Base-by-base conservation (phyloP, 352 stramenopile species). In the Achlya hypogyna region DNA sequence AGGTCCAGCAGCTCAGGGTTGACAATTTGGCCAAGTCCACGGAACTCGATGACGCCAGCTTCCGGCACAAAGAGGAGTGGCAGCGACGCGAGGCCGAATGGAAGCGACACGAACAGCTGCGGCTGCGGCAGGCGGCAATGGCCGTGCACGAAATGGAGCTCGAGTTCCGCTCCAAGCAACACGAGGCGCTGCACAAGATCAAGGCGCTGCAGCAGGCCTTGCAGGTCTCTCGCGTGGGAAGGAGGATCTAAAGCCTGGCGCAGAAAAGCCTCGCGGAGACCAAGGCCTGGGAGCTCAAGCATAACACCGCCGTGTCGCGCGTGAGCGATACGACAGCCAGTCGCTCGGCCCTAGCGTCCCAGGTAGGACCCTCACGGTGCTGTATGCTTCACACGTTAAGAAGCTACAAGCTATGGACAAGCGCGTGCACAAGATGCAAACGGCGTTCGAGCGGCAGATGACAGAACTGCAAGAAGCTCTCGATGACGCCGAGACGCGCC, bases 141-240 rank as follows among this genome's bases (percentile, higher is more conserved):
- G 28, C 60, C 4, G n/a, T 58, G 31, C 60, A 67, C 28, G 60
- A 67, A 58, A 53, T 67, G 60, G 60, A 67, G 47, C 42, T 67
- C 28, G 60, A 67, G 35, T 67, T 67, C 45, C 60, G 60, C 6
- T 20, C 16, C 8, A 67, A 67, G 23, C 60, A 67, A 58, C 32
- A 49, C n/a, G 60, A 67, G 12, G 56, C 60, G 0, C 56, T 67
- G n/a, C 45, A 59, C 14, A 67, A 60, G 23, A 27, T 67, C 45
- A 67, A 67, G 28, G 42, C 56, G 20, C 51, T 67, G 9, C 42
- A 54, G 8, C 60, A 67, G 23, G 60, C 60, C 9, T 22, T 59
- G 20, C 60, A 60, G 31, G 60, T 59, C 18, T 20, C 22, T 49
- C 18, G 42, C 22, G 22, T 22, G 22, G 18, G 22, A 65, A 59